Conservation (phyloP, 768 basidiomycete genomes). For the Boletus edulis region DNA sequence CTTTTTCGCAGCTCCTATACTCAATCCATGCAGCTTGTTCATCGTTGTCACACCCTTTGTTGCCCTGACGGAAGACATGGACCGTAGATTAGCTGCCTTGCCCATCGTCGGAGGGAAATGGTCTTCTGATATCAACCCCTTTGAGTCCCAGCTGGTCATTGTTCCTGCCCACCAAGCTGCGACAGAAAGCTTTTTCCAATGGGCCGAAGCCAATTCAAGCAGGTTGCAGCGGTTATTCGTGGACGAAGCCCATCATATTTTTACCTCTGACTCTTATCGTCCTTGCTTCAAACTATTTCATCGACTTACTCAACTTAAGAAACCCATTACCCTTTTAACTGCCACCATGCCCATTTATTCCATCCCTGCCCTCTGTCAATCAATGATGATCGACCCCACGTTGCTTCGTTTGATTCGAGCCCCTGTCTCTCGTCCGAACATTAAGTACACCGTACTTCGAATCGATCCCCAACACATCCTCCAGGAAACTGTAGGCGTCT, state of each 20-base stretch:
- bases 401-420: neutral
- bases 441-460: neutral
- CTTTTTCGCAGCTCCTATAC: constrained; percentile 2
- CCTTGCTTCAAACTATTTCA: constrained; percentile 14
- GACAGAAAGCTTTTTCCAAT: neutral
- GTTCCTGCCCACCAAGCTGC: constrained; percentile 11
- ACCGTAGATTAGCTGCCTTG: neutral
- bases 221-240: neutral
- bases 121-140: neutral
- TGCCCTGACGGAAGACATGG: constrained; percentile 9
- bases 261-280: neutral
- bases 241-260: constrained; percentile 9
- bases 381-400: neutral
- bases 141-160: neutral
- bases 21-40: neutral
- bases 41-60: constrained; percentile 5
- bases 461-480: fast-evolving
- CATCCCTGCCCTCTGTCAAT: neutral
- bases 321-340: constrained; percentile 10
- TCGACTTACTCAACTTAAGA: neutral
- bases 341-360: constrained; percentile 6
- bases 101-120: neutral
- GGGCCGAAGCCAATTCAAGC: neutral
- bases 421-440: neutral
- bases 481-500: neutral